phyloP scores from a whole-genome alignment of 1,284 basidiomycete genomes.

The Pseudozyma sp. region DNA sequence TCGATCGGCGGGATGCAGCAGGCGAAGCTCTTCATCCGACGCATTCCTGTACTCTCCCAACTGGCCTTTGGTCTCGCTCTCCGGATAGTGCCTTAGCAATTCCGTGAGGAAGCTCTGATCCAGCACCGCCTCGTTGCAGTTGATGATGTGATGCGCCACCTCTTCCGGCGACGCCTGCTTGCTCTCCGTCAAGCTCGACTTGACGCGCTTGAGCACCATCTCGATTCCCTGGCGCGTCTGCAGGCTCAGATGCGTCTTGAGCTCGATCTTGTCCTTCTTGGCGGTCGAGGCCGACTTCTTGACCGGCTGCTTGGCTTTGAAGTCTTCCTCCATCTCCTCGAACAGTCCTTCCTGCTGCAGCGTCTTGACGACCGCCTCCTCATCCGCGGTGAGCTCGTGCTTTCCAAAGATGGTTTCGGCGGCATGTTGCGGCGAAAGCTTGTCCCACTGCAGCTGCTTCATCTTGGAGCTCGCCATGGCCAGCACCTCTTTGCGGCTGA shows the following conservation, averaged over 20 bases:
- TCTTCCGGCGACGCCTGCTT: constrained; percentile 68
- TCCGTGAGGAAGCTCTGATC: constrained; percentile 67
- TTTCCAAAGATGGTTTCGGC: constrained; percentile 67
- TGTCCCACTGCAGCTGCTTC: constrained; percentile 99
- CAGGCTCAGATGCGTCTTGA: constrained; percentile 66
- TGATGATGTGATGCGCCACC: constrained; percentile 66
- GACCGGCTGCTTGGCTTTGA: constrained; percentile 92
- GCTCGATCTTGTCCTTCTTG: constrained; percentile 69
- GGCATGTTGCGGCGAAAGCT: constrained; percentile 71
- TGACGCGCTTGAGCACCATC: constrained; percentile 48
- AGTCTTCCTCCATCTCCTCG: constrained; percentile 96
- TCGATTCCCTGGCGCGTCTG: constrained; percentile 61
- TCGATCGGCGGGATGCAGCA: constrained; percentile 91
- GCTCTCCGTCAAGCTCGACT: constrained; percentile 46
- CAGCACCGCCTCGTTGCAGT: constrained; percentile 65
- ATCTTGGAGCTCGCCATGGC: constrained; percentile 89
- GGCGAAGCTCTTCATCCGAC: constrained; percentile 85
- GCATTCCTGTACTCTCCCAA: constrained; percentile 79
- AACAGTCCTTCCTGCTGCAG: constrained; percentile 77
- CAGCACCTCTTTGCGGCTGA: constrained; percentile 80
- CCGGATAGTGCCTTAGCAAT: constrained; percentile 66
- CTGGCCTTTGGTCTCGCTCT: constrained; percentile 67
- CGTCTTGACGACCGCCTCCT: constrained; percentile 49
- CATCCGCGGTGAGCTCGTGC: constrained; percentile 46
- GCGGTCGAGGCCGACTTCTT: constrained; percentile 66